Evolutionary conservation across 2,329 filamentous ascomycete species (phyloP).

Genomic region (Sclerotinia borealis): DNA sequence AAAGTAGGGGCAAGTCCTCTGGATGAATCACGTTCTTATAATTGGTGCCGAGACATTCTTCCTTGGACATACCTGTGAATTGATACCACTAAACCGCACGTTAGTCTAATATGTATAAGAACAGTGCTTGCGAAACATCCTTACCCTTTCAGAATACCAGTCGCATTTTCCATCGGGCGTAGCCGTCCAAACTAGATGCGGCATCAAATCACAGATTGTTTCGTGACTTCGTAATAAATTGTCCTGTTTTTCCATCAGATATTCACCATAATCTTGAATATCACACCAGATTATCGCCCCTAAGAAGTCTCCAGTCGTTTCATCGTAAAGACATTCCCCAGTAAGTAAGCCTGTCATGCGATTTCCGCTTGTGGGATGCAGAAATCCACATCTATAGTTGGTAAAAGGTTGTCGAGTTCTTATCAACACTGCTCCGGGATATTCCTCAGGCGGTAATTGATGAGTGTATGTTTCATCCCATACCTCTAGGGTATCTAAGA

Average conservation of each 20-base stretch:
- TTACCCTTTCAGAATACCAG: constrained; percentile 23
- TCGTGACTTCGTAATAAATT: constrained; percentile 18
- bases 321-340: constrained; percentile 26
- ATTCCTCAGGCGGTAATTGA: constrained; percentile 13
- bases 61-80: constrained; percentile 22
- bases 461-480: constrained; percentile 20
- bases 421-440: constrained; percentile 16
- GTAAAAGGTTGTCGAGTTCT: constrained; percentile 11
- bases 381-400: constrained; percentile 19
- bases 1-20: constrained; percentile 16
- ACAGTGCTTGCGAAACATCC: background rate
- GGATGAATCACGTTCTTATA: constrained; percentile 18
- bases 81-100: constrained; percentile 22
- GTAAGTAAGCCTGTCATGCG: constrained; percentile 16
- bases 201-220: constrained; percentile 24
- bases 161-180: constrained; percentile 18
- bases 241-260: constrained; percentile 15
- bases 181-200: constrained; percentile 24
- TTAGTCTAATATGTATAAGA: background rate
- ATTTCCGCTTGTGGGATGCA: constrained; percentile 14
- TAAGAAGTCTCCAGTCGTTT: constrained; percentile 21
- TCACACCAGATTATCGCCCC: constrained; percentile 25
- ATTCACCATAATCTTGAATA: constrained; percentile 19
- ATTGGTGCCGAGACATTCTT: constrained; percentile 15
- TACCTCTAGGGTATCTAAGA: constrained; percentile 15